Evolutionary conservation across 2,329 filamentous ascomycete genomes (phyloP), one percentile per base, ranked within the genome.

Genomic region (Fusarium pseudograminearum): DNA sequence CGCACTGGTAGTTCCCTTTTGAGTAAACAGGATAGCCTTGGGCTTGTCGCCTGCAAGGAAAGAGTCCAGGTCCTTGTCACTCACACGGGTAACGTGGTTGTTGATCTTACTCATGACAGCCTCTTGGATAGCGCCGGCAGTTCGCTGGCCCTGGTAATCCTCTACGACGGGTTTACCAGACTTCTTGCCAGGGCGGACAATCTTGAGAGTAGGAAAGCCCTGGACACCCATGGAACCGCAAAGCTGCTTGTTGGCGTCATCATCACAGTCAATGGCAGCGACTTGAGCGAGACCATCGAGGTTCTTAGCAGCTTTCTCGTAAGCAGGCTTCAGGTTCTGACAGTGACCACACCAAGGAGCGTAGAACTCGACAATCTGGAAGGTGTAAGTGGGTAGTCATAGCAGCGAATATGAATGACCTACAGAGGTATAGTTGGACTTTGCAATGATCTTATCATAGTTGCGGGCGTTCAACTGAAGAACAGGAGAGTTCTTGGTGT

Each of bases 271-370:
- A 70, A 99, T 85, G 57, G 97, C 96, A 48, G 93, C 96, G 42
- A 99, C 95, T 76, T 97, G 97, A 74, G 94, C 96, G 16, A 98
- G 86, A 16, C 96, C 96, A n/a, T 91, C 88, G 61, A 99, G 90
- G 74, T 90, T 93, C 76, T 91, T 92, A 73, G 96, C 96, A 3
- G 91, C 94, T 81, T 97, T 97, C 80, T 98, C 95, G 82, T 96
- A 99, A 45, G 93, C 93, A 5, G 94, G 95, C 82, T 98, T 94
- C 76, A 99, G 91, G 82, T 92, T 98, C 82, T 97, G 88, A 84
- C 96, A 99, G 82, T 98, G 96, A 42, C 95, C 96, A 76, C 96
- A 98, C 95, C 95, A 98, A 26, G 95, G 95, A 11, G 95, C 95
- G 77, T 97, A 98, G 86, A 98, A 98, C 82, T 94, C 93, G 78